These are phyloP conservation scores for Phytophthora sp. DNA, from an alignment of 352 stramenopile genomes.

Conservation along the genomic window DNA sequence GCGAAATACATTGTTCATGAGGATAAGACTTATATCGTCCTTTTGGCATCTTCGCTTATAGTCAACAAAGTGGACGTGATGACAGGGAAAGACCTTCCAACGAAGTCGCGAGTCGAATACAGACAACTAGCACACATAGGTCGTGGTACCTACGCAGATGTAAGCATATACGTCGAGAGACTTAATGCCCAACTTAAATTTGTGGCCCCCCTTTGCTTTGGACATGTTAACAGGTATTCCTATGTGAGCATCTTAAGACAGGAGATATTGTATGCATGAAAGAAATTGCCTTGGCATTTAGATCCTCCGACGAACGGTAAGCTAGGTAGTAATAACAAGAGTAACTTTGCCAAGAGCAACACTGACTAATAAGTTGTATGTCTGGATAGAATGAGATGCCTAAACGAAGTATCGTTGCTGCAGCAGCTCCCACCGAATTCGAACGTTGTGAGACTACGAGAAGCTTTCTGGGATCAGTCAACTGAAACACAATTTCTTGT, in stretches of 20 bases:
- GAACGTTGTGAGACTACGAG: slow-evolving; percentile 63
- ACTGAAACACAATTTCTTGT: slow-evolving; percentile 34
- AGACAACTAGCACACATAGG: slow-evolving; percentile 46
- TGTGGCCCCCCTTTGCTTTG: no score
- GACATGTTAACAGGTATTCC: slow-evolving; percentile 56
- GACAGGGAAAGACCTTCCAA: slow-evolving; percentile 5
- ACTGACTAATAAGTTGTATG: background rate
- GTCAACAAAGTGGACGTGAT: no score
- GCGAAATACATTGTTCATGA: no score
- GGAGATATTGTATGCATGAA: slow-evolving; percentile 55
- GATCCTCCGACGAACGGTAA: slow-evolving; percentile 49
- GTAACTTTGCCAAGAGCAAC: background rate
- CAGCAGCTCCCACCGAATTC: slow-evolving; percentile 51
- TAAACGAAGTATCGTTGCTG: slow-evolving; percentile 55
- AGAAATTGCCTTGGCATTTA: slow-evolving; percentile 58
- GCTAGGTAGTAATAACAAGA: background rate
- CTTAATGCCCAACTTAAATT: no score
- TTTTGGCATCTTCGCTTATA: no score
- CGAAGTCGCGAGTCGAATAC: slow-evolving; percentile 34
- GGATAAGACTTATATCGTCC: no score
- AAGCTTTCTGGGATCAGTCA: slow-evolving; percentile 52
- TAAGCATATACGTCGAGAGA: no score
- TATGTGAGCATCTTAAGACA: slow-evolving; percentile 39
- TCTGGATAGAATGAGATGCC: slow-evolving; percentile 37
- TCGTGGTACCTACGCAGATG: slow-evolving; percentile 58